phyloP scores from a whole-genome alignment of 1,284 basidiomycete genomes.

The Phellinidium pouzarii region DNA sequence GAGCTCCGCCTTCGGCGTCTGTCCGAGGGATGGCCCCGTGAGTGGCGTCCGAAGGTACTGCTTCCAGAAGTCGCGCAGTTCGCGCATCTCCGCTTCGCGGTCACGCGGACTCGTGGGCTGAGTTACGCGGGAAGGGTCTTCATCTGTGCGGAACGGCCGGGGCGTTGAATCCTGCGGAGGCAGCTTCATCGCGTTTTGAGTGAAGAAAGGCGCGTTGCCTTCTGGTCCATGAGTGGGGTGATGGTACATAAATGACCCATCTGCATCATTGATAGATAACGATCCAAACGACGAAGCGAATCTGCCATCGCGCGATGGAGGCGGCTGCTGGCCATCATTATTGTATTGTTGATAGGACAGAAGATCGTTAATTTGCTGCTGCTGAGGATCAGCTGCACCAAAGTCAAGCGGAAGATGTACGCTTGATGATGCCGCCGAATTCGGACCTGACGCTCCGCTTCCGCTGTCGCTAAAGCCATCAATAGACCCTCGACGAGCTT shows the following conservation, averaged over 20 bases:
- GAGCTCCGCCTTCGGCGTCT: slow-evolving; percentile 22
- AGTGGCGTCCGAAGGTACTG: slow-evolving; percentile 65
- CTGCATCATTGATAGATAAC: slow-evolving; percentile 14
- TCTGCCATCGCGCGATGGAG: slow-evolving; percentile 16
- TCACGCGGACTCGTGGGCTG: slow-evolving; percentile 26
- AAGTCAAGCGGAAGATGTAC: slow-evolving; percentile 19
- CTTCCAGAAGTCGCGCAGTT: slow-evolving; percentile 68
- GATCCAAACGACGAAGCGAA: slow-evolving; percentile 16
- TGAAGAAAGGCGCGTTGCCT: slow-evolving; percentile 17
- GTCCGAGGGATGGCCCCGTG: slow-evolving; percentile 36
- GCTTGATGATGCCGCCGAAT: slow-evolving; percentile 18
- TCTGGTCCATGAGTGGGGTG: slow-evolving; percentile 4
- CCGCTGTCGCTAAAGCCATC: slow-evolving; percentile 14
- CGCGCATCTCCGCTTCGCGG: slow-evolving; percentile 41
- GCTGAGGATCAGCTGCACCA: not conserved
- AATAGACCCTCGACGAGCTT: slow-evolving; percentile 13
- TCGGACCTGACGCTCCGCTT: slow-evolving; percentile 14
- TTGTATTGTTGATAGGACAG: slow-evolving; percentile 9
- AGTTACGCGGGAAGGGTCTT: not conserved
- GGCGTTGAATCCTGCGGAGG: slow-evolving; percentile 19
- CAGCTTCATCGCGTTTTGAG: slow-evolving; percentile 17
- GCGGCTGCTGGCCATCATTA: slow-evolving; percentile 8
- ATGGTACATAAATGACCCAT: slow-evolving; percentile 9
- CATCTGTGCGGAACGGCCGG: slow-evolving; percentile 14
- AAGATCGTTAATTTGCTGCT: slow-evolving; percentile 4